These are phyloP conservation scores for carrot (Daucus carota) DNA, from an alignment of 129 eudicot species.

Conservation along the genomic window DH1_v3.0 NC_030382.2:43312501-43313000, in stretches of 20 bases:
- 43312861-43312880: no score
- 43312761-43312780: no score
- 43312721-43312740: neutral
- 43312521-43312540: neutral
- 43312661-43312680: neutral
- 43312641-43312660: neutral
- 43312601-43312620: neutral
- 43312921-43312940: no score
- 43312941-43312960: no score
- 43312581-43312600: neutral
- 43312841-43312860: no score
- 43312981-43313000: no score
- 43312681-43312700: neutral
- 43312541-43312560: neutral
- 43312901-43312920: no score
- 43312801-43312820: no score
- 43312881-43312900: no score
- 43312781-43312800: no score
- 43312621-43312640: neutral
- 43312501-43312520: neutral
- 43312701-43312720: neutral
- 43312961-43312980: no score
- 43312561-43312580: neutral
- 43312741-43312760: neutral
- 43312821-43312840: no score